These are phyloP conservation scores for Pisolithus orientalis DNA, from an alignment of 768 basidiomycete genomes.

Conservation along the genomic window DNA sequence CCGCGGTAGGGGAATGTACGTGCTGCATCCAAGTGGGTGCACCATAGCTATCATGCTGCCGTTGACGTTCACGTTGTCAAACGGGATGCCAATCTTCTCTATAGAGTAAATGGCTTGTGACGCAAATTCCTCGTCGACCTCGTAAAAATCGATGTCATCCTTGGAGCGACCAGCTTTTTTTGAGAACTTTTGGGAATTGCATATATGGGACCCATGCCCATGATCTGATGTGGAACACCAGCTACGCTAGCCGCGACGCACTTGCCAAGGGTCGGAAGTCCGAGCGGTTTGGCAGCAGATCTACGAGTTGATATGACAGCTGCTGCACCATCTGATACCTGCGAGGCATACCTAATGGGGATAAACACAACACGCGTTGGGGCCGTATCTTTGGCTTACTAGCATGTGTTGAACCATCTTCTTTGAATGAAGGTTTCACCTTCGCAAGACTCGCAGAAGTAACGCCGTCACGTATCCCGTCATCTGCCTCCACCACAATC, in stretches of 20 bases:
- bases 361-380: constrained; percentile 1
- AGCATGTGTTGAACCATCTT: constrained; percentile 73
- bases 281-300: constrained; percentile 72
- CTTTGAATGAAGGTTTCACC: constrained; percentile 80
- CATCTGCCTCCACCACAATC: constrained; percentile 72
- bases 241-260: constrained; percentile 63
- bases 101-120: constrained; percentile 73
- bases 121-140: constrained; percentile 91
- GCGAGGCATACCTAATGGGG: constrained; percentile 60
- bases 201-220: constrained; percentile 89
- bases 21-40: constrained; percentile 82
- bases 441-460: constrained; percentile 72
- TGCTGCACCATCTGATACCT: constrained; percentile 90
- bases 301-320: constrained; percentile 82
- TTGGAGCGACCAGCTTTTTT: constrained; percentile 54
- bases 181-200: constrained; percentile 74
- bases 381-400: constrained; percentile 27
- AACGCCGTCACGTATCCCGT: constrained; percentile 82
- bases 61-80: constrained; percentile 76
- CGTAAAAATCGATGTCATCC: constrained; percentile 82
- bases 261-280: constrained; percentile 84
- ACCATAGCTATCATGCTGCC: constrained; percentile 90
- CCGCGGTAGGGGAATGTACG: constrained; percentile 26
- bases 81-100: constrained; percentile 61
- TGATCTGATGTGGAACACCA: constrained; percentile 82